Base-by-base conservation (phyloP, 2,329 filamentous ascomycete genomes). In the Claviceps cyperi region DNA sequence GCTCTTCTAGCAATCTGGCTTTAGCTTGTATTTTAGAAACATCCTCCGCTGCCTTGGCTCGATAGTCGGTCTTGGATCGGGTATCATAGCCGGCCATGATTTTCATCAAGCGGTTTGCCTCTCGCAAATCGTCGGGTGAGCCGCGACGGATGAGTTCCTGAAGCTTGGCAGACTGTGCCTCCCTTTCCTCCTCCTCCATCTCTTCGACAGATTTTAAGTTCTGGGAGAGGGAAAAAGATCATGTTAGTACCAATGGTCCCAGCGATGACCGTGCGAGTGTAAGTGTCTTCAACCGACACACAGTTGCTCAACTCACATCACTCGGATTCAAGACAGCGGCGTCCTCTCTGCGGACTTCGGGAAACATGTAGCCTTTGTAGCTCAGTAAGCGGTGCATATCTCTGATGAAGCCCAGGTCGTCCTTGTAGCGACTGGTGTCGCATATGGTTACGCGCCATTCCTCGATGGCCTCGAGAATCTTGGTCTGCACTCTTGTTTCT, bases 391-490 rank as follows among this genome's bases (percentile, higher is more conserved):
- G 78, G 68, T 98, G 92, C 92, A 98, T 98, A 66, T 98, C 92
- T 62, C 92, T 74, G 60, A 98, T 94, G 65, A 94, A 95, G 5
- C 92, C 92, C 58, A 98, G 64, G 63, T 98, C 92, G 62, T 97
- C 91, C 74, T 92, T 95, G 75, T 98, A 96, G 58, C 91, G 80
- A 64, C 89, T 96, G 40, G 91, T 98, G 67, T 95, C 88, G 74
- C 92, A 98, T 75, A 98, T 97, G 48, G 92, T 98, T 60, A 88
- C 81, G 66, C 91, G 80, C 92, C 92, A 98, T 77, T 98, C 92
- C 70, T 97, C 92, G 63, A 98, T 94, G 57, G 89, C 81, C 69
- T 96, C 92, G 58, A 98, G 77, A 53, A 98, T 96, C 70, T 87
- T 87, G 64, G 80, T 77, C 73, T 97, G 92, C 37, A 96, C 90